These are phyloP conservation scores for Ophiocordyceps polyrhachis-furcata DNA, from an alignment of 2,329 filamentous ascomycete genomes.

Conservation along the genomic window DNA sequence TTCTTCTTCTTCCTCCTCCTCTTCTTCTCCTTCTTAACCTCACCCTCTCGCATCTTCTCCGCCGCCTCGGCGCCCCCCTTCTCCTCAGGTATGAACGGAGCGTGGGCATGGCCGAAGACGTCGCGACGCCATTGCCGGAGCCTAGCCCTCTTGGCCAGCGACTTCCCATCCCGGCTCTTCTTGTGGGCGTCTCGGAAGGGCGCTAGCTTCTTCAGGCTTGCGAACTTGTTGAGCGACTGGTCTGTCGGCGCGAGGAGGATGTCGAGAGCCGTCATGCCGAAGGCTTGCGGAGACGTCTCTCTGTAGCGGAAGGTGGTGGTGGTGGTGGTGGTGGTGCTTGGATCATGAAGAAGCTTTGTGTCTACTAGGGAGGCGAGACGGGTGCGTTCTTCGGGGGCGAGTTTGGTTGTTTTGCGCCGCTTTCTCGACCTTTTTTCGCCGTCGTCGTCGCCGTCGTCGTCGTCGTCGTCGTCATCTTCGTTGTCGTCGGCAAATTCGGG, in stretches of 20 bases:
- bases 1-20: slow-evolving; percentile 30
- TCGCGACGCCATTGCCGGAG: slow-evolving; percentile 68
- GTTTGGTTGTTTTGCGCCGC: slow-evolving; percentile 41
- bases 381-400: slow-evolving; percentile 53
- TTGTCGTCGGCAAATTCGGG: slow-evolving; percentile 47
- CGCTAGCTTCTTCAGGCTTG: slow-evolving; percentile 86
- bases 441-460: slow-evolving; percentile 22
- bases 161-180: slow-evolving; percentile 77
- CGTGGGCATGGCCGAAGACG: slow-evolving; percentile 30
- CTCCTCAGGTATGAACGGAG: not conserved
- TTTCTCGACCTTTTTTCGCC: slow-evolving; percentile 27
- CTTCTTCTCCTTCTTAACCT: slow-evolving; percentile 24
- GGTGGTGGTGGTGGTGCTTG: not conserved
- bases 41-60: not conserved
- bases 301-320: slow-evolving; percentile 63
- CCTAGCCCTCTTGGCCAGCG: slow-evolving; percentile 79
- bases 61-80: not conserved
- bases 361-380: slow-evolving; percentile 79
- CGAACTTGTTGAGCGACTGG: slow-evolving; percentile 70
- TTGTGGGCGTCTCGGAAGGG: slow-evolving; percentile 75
- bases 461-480: not conserved
- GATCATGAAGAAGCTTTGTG: slow-evolving; percentile 58
- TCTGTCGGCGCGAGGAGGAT: slow-evolving; percentile 82
- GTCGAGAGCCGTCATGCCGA: slow-evolving; percentile 75
- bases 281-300: slow-evolving; percentile 77